Evolutionary conservation across 768 basidiomycete species (phyloP), one percentile per base, ranked within the genome.

Genomic region (Aureoboletus auriporus): DNA sequence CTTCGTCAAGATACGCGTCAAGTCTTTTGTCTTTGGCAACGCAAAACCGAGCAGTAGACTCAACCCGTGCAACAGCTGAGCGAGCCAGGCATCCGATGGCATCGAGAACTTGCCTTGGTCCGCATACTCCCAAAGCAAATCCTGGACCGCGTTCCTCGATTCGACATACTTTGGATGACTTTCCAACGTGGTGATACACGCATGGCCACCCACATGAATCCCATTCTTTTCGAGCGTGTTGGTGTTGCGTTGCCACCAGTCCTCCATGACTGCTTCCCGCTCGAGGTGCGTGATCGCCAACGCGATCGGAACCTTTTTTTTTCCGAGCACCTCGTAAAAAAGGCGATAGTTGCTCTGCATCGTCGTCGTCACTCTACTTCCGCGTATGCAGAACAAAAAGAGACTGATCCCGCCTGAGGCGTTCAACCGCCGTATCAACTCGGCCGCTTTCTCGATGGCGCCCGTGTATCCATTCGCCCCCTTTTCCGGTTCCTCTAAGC

Each of bases 251-350:
- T 28, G 23, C 68, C 67, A 68, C 67, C 68, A 68, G 7, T 44
- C 47, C 20, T 68, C 64, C 67, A 69, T 68, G 38, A 42, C 37
- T 1, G 2, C 26, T 34, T 68, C 67, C 2, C 61, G 48, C 44
- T 72, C 73, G 5, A 75, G 62, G 23, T 72, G 69, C 0, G 71
- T 75, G 9, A 75, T 52, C 20, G 63, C 70, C 14, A 75, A 44
- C 4, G 69, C 61, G 33, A 69, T 65, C 16, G 74, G 74, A 11
- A 74, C 73, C 29, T 61, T 47, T 28, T 51, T 51, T 44, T 54
- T 61, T 35, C 75, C 75, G 5, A 75, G 67, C 31, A 73, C 64
- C 41, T 75, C 66, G 35, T 65, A 53, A 56, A 74, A 73, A 14
- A 74, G 49, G 3, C 55, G 47, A 27, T 67, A 71, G 36, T 69